Conservation (phyloP, 208 protist genomes). For the Acanthamoeba castellanii region DNA sequence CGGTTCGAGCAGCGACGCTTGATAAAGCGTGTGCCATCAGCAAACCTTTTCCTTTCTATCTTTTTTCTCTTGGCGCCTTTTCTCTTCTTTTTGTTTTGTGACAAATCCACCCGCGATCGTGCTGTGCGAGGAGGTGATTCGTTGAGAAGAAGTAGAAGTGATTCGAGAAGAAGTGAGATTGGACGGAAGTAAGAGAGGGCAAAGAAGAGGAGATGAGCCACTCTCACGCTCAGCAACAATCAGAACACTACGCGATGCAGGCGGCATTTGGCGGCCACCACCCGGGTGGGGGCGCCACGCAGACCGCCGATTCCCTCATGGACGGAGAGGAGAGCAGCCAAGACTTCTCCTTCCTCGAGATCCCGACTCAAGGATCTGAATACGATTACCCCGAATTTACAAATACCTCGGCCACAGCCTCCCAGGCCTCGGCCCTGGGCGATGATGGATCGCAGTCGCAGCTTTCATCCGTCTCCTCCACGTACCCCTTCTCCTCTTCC, state of each 20-base stretch:
- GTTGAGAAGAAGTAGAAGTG: no score
- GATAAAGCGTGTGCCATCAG: neutral
- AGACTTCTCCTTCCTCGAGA: conserved; percentile 58
- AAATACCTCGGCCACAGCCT: neutral
- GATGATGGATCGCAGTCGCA: neutral
- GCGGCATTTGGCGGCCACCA: no score
- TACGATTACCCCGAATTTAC: conserved; percentile 59
- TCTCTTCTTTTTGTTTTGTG: no score
- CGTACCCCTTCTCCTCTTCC: conserved; percentile 21
- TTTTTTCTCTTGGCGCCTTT: neutral
- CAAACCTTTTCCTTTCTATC: neutral
- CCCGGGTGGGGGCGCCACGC: neutral
- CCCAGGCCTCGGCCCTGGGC: neutral
- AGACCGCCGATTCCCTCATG: neutral
- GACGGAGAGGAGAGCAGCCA: conserved; percentile 5
- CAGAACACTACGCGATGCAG: no score
- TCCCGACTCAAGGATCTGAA: conserved; percentile 20
- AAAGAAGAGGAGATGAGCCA: no score
- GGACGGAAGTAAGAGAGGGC: no score
- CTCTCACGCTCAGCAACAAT: no score
- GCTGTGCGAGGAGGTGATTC: no score
- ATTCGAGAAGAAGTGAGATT: neutral
- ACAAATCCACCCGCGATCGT: no score
- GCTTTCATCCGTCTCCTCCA: neutral
- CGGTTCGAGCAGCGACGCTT: neutral